Evolutionary conservation across 352 stramenopile genomes (phyloP).

Genomic region (Pythium dissimile): DNA sequence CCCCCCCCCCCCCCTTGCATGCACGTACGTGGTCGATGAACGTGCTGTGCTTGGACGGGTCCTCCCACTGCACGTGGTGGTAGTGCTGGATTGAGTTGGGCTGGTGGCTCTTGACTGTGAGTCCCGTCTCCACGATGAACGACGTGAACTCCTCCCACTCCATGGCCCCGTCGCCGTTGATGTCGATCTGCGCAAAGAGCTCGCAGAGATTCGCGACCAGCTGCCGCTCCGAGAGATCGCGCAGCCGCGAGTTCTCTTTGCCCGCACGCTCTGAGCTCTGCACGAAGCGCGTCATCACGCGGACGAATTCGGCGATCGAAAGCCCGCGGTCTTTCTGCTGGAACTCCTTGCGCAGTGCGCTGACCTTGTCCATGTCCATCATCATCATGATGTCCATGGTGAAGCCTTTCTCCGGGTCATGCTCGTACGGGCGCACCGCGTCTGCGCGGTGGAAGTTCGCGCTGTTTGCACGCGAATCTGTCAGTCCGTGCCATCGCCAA

Average conservation of each 20-base stretch:
- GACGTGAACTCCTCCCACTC: conserved; percentile 92
- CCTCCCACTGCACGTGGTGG: conserved; percentile 71
- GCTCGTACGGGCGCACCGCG: conserved; percentile 45
- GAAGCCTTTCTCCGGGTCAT: conserved; percentile 79
- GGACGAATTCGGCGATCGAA: conserved; percentile 81
- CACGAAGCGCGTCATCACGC: conserved; percentile 85
- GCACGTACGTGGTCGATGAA: conserved; percentile 63
- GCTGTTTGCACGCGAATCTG: background rate
- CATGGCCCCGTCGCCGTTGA: conserved; percentile 90
- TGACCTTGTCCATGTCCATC: conserved; percentile 89
- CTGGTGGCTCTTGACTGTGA: conserved; percentile 78
- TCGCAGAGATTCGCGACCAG: conserved; percentile 85
- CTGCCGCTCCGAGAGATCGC: conserved; percentile 62
- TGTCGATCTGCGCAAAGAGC: conserved; percentile 90
- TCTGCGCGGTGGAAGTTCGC: background rate
- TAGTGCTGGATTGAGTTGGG: conserved; percentile 88
- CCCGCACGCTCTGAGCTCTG: conserved; percentile 39
- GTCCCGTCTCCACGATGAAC: conserved; percentile 88
- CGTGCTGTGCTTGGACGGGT: conserved; percentile 83
- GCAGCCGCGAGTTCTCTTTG: conserved; percentile 65
- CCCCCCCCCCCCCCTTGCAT: too few relatives aligned
- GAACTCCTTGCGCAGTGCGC: conserved; percentile 79
- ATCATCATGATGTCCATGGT: conserved; percentile 93
- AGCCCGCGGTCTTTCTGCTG: conserved; percentile 77
- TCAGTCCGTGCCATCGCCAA: conserved; percentile 5